phyloP scores from a whole-genome alignment of 2,329 filamentous ascomycete genomes.

The Graphilbum ipis-grandicollis region DNA sequence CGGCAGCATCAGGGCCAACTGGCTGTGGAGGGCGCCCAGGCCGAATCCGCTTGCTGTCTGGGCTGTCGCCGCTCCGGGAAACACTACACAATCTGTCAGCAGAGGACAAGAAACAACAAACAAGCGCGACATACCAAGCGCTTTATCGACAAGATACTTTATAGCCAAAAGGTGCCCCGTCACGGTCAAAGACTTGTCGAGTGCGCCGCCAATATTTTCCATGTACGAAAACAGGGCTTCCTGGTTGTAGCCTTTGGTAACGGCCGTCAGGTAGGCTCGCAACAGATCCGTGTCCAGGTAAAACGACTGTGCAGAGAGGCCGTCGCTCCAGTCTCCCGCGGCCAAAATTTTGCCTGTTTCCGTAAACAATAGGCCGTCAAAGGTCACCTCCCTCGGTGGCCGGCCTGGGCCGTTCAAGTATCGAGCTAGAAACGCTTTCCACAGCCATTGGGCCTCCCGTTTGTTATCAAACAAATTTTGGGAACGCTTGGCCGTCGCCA shows the following conservation, averaged over 20 bases:
- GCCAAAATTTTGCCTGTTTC: too few relatives aligned
- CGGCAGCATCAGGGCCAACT: constrained; percentile 18
- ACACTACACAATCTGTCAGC: not conserved
- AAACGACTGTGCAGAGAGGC: too few relatives aligned
- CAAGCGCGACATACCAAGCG: constrained; percentile 17
- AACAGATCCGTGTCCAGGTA: constrained; percentile 15
- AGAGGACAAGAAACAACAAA: not conserved
- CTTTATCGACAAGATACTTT: constrained; percentile 21
- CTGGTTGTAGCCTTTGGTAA: constrained; percentile 10
- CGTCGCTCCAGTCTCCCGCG: too few relatives aligned
- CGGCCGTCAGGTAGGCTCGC: constrained; percentile 13
- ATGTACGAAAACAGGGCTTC: constrained; percentile 21
- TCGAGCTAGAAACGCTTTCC: constrained; percentile 24
- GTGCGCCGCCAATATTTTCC: constrained; percentile 17
- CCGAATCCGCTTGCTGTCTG: constrained; percentile 13
- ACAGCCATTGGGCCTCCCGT: constrained; percentile 20
- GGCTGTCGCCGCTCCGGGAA: not conserved
- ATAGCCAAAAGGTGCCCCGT: constrained; percentile 25
- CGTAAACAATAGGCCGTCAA: constrained; percentile 13
- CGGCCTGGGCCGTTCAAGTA: constrained; percentile 17
- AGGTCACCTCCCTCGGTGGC: constrained; percentile 16
- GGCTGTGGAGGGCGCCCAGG: constrained; percentile 23
- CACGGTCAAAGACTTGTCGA: constrained; percentile 15
- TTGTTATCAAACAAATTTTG: constrained; percentile 4
- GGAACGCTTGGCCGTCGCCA: constrained; percentile 5